Base-by-base conservation (phyloP, 129 eudicot species). In the Saussurea involucrata region DNA sequence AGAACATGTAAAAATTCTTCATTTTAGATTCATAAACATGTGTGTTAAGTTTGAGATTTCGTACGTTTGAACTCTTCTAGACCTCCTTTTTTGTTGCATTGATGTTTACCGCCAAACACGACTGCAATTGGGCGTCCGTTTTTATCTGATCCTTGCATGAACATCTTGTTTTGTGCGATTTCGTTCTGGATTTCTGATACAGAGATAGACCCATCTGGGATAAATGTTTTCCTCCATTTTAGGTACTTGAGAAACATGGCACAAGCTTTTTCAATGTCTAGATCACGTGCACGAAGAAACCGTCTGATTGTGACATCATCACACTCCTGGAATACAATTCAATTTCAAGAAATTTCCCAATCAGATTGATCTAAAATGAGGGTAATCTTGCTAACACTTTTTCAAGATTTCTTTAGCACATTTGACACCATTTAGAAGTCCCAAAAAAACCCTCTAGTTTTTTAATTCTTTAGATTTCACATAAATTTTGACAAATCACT, bases 221-320 rank as follows among this genome's bases (percentile, higher is more conserved):
- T 73, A 46, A 90, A 90, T 13, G 77, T 65, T 65, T 73, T 69
- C 69, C 87, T 90, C 96, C 97, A 92, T 61, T 71, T 81, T 15
- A 84, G 24, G 80, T 86, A 90, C 61, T 93, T 93, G 24, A 88
- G 78, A 66, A 90, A 72, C 96, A 93, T 88, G 12, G 85, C 60
- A 31, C 85, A 76, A 6, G 89, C 92, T 81, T 90, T 93, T 49
- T 90, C 95, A 15, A 83, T 60, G 73, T 93, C 89, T 0, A 78
- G 85, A 78, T 93, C 86, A 1, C 98, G 94, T 0, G 98, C 96
- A n/a, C 87, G 89, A 44, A 93, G 87, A 83, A 93, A 93, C 72
- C 98, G 85, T 85, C 96, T 79, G 31, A 93, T 31, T n/a, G 83
- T 88, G 20, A 46, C 33, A 63, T 93, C 93, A 75, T 93, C 98